These are phyloP conservation scores for Yarrowia sp. DNA, from an alignment of 805 yeast genomes.

Conservation along the genomic window DNA sequence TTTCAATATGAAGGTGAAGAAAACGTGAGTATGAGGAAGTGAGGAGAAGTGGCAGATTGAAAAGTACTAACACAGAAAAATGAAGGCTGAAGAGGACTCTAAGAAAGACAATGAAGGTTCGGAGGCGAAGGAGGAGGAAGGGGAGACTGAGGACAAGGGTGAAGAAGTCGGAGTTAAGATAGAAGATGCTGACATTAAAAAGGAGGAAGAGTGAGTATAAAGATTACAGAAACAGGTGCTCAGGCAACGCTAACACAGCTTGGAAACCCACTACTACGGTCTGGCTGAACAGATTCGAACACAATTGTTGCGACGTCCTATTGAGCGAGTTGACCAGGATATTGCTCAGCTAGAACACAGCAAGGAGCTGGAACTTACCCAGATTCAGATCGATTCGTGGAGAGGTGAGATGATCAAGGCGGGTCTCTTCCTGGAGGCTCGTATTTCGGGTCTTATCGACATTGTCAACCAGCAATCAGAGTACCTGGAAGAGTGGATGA, in stretches of 20 bases:
- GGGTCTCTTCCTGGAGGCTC: not conserved
- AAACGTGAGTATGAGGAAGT: slow-evolving; percentile 6
- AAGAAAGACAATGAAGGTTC: not conserved
- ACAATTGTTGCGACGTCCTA: slow-evolving; percentile 1
- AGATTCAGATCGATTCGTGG: not conserved
- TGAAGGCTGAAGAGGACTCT: not conserved
- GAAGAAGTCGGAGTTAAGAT: not conserved
- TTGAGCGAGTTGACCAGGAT: slow-evolving; percentile 1
- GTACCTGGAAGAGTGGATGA: slow-evolving; percentile 16
- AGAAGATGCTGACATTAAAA: no score
- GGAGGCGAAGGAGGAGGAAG: not conserved
- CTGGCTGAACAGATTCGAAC: slow-evolving; percentile 14
- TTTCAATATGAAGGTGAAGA: slow-evolving; percentile 56
- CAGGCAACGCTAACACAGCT: not conserved
- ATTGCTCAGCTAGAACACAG: slow-evolving; percentile 1
- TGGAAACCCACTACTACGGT: slow-evolving; percentile 13
- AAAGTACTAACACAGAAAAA: slow-evolving; percentile 7
- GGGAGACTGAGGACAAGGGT: no score
- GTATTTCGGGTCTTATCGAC: not conserved
- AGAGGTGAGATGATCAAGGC: not conserved
- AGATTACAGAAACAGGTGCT: not conserved
- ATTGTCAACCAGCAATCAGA: slow-evolving; percentile 5
- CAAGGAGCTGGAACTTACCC: not conserved
- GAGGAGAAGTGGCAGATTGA: not conserved
- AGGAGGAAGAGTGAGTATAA: slow-evolving; percentile 5